A percentile compares a stretch with the other conserved stretches of the same genome.
Evolutionary conservation across 345 rosid species (phyloP).

Genomic region (Lumnitzera littorea): DNA sequence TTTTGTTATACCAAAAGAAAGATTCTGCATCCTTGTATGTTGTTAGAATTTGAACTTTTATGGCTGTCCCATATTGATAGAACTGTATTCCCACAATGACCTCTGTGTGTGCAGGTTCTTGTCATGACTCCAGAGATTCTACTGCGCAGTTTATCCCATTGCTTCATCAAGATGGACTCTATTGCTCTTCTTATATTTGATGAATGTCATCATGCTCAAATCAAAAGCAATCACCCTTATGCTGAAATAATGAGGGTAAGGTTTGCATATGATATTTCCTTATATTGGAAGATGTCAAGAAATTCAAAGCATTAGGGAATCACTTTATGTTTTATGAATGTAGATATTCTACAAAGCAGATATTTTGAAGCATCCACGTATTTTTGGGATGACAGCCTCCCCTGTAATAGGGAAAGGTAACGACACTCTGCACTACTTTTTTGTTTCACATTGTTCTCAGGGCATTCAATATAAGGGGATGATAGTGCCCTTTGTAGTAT

Average conservation of each 20-base stretch:
- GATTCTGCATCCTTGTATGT: too few relatives aligned
- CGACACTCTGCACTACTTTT: slow-evolving; percentile 4
- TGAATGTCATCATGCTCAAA: slow-evolving; percentile 97
- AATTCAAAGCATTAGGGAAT: too few relatives aligned
- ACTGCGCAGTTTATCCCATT: slow-evolving; percentile 64
- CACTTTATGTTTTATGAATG: background rate
- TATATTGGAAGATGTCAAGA: slow-evolving; percentile 3
- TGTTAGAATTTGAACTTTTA: too few relatives aligned
- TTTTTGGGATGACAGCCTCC: slow-evolving; percentile 99
- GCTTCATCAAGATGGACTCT: slow-evolving; percentile 82
- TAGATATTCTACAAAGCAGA: slow-evolving; percentile 64
- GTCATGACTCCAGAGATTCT: slow-evolving; percentile 89
- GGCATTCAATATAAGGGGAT: too few relatives aligned
- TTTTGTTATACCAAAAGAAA: too few relatives aligned
- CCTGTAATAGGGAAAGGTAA: slow-evolving; percentile 94
- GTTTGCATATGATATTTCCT: slow-evolving; percentile 18
- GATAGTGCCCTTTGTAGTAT: too few relatives aligned
- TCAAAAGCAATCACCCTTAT: slow-evolving; percentile 73
- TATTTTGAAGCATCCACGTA: slow-evolving; percentile 49
- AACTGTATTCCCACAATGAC: background rate
- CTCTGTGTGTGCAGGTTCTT: slow-evolving; percentile 56
- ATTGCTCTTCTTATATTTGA: slow-evolving; percentile 86
- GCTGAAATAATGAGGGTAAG: slow-evolving; percentile 87
- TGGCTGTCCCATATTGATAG: too few relatives aligned
- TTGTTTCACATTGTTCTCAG: background rate